Percentiles rank a stretch among this genome's conserved stretches.
Conservation (phyloP, 2,329 filamentous ascomycete genomes). For the Capronia americana region DNA sequence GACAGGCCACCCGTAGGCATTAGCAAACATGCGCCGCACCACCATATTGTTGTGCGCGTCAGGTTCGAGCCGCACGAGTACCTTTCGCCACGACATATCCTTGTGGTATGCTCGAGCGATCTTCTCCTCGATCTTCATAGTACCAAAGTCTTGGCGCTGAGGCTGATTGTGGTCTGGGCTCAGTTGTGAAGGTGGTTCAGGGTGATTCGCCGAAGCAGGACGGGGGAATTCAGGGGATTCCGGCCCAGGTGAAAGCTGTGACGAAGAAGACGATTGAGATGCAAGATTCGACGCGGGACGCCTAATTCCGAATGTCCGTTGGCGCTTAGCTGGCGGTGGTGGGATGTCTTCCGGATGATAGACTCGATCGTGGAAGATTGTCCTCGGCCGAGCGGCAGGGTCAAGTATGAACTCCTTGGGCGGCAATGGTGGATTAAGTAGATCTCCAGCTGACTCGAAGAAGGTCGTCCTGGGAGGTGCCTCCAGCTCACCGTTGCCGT, state of each 20-base stretch:
- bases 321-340: conserved; percentile 65
- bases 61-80: conserved; percentile 91
- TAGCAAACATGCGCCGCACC: conserved; percentile 93
- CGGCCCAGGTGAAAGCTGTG: conserved; percentile 7
- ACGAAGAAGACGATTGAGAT: conserved; percentile 12
- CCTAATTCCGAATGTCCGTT: conserved; percentile 47
- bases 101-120: conserved; percentile 95
- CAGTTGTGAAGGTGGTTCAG: not conserved
- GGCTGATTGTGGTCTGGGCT: conserved; percentile 7
- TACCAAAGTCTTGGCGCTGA: conserved; percentile 46
- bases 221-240: conserved; percentile 10
- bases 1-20: conserved; percentile 97
- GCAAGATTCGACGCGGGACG: conserved; percentile 18
- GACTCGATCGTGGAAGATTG: conserved; percentile 95
- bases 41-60: conserved; percentile 99
- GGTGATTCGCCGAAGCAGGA: conserved; percentile 16
- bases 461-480: conserved; percentile 90
- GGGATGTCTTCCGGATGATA: conserved; percentile 96
- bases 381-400: conserved; percentile 78
- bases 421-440: conserved; percentile 88
- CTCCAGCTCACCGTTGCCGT: conserved; percentile 55
- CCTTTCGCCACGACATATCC: conserved; percentile 92
- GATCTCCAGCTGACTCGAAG: conserved; percentile 91
- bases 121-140: conserved; percentile 94
- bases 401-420: conserved; percentile 81